Evolutionary conservation across 2,329 filamentous ascomycete genomes (phyloP), one percentile per base, ranked within the genome.

Genomic region (Apiospora marii): DNA sequence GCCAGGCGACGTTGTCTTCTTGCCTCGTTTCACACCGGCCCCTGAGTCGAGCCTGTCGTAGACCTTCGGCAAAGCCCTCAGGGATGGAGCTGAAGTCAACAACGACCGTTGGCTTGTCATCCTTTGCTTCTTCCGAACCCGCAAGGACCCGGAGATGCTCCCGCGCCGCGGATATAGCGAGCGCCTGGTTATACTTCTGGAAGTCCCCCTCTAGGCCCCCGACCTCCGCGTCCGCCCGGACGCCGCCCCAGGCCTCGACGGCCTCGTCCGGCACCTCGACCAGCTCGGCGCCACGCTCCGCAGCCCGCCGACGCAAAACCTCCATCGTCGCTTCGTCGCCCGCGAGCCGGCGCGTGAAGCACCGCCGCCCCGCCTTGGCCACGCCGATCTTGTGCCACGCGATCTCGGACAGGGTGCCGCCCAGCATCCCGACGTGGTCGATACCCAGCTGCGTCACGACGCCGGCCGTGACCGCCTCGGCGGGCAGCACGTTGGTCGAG

Each of bases 351-450:
- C 68, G 79, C 0, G 92, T 92, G 74, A 93, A 93, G 1, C 88
- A 90, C 34, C 87, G 86, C 5, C 88, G 87, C 0, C 89, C 90
- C 0, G 82, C 70, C 81, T 97, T 98, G 80, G 97, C 92, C 64
- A 98, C 93, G 0, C 95, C 95, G 8, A 92, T 92, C 82, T 98
- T 98, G 81, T 98, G 94, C 95, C 95, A 98, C 3, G 95, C 83
- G 75, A 98, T 98, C 78, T 94, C 86, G 72, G 93, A 91, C 69
- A 96, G 88, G 0, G 94, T 95, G 49, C 89, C 87, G 14, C 95
- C 95, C 48, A 98, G 86, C 87, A 97, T 91, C 5, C 88, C 90
- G 0, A 92, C 91, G 81, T 98, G 95, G 78, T 98, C 95, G 73
- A 98, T 92, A 4, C 94, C 95, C 61, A 98, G 82, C 78, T 92